phyloP scores from a whole-genome alignment of 345 rosid species.

The Gossypium longicalyx region DNA sequence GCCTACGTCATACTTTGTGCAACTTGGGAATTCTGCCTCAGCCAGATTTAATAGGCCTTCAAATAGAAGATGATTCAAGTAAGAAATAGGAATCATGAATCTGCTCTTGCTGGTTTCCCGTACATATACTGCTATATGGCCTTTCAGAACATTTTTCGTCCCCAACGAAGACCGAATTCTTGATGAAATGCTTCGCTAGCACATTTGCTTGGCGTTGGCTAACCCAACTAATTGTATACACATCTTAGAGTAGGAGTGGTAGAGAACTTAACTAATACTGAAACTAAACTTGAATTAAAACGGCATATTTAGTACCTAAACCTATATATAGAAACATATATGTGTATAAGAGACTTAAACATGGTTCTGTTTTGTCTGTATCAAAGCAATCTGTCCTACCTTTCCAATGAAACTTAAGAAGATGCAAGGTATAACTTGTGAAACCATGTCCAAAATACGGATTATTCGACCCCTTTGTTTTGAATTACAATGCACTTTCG shows the following conservation, averaged over 20 bases:
- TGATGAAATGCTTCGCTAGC: not conserved
- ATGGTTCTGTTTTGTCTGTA: not conserved
- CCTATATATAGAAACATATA: not conserved
- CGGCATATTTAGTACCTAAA: too few relatives aligned
- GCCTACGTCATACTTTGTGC: not conserved
- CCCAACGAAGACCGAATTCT: slow-evolving; percentile 38
- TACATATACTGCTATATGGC: slow-evolving; percentile 46
- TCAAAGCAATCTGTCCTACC: not conserved
- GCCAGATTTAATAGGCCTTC: too few relatives aligned
- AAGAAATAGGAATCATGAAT: slow-evolving; percentile 62
- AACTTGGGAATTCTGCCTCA: not conserved
- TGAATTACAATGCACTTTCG: not conserved
- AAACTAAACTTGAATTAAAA: not conserved
- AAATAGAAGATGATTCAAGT: slow-evolving; percentile 26
- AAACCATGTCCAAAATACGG: not conserved
- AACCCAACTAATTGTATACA: slow-evolving; percentile 35
- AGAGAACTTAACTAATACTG: not conserved
- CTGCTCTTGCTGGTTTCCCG: slow-evolving; percentile 43
- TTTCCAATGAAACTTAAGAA: not conserved
- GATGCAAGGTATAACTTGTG: not conserved
- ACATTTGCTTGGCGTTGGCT: slow-evolving; percentile 55
- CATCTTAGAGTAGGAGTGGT: slow-evolving; percentile 30
- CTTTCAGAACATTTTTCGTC: slow-evolving; percentile 37
- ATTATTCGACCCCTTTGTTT: not conserved
- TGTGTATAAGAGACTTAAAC: not conserved